phyloP scores from a whole-genome alignment of 805 yeast species.

The Kodamaea fukazawae region DNA sequence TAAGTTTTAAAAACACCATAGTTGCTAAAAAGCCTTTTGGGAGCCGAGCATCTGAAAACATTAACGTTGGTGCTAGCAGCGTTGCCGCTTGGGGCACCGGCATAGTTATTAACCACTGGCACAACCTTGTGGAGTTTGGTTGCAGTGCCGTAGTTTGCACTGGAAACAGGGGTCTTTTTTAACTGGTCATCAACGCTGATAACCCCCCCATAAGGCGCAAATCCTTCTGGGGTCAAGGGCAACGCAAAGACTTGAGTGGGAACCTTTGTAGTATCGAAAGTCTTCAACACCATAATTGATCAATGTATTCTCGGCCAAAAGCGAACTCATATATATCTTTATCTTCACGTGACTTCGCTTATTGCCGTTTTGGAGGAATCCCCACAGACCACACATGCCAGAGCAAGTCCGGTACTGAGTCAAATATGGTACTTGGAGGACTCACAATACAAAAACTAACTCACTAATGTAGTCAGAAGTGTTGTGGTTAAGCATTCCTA shows the following conservation, averaged over 20 bases:
- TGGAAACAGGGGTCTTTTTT: constrained; percentile 33
- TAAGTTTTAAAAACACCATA: constrained; percentile 29
- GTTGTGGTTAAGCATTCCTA: too few relatives aligned
- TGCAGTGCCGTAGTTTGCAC: constrained; percentile 95
- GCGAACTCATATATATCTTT: constrained; percentile 9
- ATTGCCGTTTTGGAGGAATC: too few relatives aligned
- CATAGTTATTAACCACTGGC: constrained; percentile 55
- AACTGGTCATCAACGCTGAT: constrained; percentile 78
- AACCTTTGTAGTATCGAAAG: constrained; percentile 25
- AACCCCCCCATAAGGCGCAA: constrained; percentile 69
- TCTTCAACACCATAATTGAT: constrained; percentile 39
- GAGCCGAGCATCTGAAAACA: constrained; percentile 78
- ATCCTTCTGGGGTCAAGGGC: constrained; percentile 63
- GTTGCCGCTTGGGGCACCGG: constrained; percentile 43
- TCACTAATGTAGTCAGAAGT: too few relatives aligned
- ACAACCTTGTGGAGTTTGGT: constrained; percentile 71
- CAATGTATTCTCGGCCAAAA: constrained; percentile 7
- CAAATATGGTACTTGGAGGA: too few relatives aligned
- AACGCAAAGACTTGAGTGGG: constrained; percentile 43
- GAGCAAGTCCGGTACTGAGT: too few relatives aligned
- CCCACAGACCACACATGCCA: too few relatives aligned
- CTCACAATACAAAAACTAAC: too few relatives aligned
- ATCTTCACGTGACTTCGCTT: constrained; percentile 3
- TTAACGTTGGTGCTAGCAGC: constrained; percentile 71
- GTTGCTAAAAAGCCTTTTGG: constrained; percentile 51